Evolutionary conservation across 306 rosid species (phyloP).

Genomic region (Herpetospermum pedunculosum): DNA sequence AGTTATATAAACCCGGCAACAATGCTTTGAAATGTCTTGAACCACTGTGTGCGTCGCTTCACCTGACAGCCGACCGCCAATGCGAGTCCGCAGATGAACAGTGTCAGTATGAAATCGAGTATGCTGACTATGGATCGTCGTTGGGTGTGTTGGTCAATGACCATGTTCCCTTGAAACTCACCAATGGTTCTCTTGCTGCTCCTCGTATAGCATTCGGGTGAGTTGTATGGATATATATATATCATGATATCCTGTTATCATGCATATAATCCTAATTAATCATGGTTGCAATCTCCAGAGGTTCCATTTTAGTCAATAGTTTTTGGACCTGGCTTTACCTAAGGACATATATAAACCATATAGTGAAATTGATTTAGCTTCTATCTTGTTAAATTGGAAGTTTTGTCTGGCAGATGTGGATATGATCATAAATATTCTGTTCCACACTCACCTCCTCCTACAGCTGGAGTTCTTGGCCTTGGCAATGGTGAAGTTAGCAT

Average conservation of each 20-base stretch:
- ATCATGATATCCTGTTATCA: background rate
- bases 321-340: background rate
- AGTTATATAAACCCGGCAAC: slow-evolving; percentile 38
- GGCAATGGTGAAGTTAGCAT: slow-evolving; percentile 53
- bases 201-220: slow-evolving; percentile 62
- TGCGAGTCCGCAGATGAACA: slow-evolving; percentile 17
- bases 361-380: background rate
- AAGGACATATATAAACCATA: background rate
- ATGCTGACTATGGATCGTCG: slow-evolving; percentile 62
- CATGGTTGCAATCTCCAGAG: background rate
- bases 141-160: slow-evolving; percentile 56
- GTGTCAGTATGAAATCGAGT: slow-evolving; percentile 46
- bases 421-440: slow-evolving; percentile 31
- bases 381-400: background rate
- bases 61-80: slow-evolving; percentile 10
- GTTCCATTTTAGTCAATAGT: background rate
- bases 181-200: slow-evolving; percentile 28
- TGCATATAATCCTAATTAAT: background rate
- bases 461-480: slow-evolving; percentile 74
- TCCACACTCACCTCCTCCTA: slow-evolving; percentile 26
- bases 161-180: slow-evolving; percentile 18
- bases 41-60: slow-evolving; percentile 33
- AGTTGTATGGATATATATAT: background rate
- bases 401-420: slow-evolving; percentile 48
- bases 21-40: slow-evolving; percentile 35